These are phyloP conservation scores for Tetrastigma voinierianum DNA, from an alignment of 164 flowering plant species.

Conservation along the genomic window DNA sequence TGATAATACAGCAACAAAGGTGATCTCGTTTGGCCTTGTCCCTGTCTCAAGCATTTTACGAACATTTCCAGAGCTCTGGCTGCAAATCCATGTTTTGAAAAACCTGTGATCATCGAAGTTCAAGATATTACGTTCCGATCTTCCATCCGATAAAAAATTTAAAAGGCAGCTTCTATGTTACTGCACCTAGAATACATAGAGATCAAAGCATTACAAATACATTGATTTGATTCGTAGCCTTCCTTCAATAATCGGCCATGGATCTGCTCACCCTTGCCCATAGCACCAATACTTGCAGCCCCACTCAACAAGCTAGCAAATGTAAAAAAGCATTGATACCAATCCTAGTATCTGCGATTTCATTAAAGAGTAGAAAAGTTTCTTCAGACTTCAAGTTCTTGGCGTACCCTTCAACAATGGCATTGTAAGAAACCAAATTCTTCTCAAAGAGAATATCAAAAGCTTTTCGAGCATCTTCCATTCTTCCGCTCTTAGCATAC, in stretches of 20 bases:
- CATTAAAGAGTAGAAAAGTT: slow-evolving; percentile 52
- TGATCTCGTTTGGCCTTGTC: slow-evolving; percentile 68
- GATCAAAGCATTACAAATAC: slow-evolving; percentile 61
- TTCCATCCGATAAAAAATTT: slow-evolving; percentile 52
- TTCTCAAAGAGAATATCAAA: slow-evolving; percentile 73
- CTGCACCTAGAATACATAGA: slow-evolving; percentile 91
- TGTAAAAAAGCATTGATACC: slow-evolving; percentile 53
- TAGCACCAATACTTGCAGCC: slow-evolving; percentile 62
- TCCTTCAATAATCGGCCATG: slow-evolving; percentile 67
- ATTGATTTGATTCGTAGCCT: slow-evolving; percentile 45
- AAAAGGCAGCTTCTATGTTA: slow-evolving; percentile 58
- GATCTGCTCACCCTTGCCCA: slow-evolving; percentile 77
- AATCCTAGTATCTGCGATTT: slow-evolving; percentile 44
- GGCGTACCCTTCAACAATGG: slow-evolving; percentile 61
- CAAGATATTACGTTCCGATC: slow-evolving; percentile 68
- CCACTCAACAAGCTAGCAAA: slow-evolving; percentile 80
- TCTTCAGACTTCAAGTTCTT: slow-evolving; percentile 51
- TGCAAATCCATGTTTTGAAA: slow-evolving; percentile 83
- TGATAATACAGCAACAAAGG: slow-evolving; percentile 72
- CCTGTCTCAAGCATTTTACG: slow-evolving; percentile 50
- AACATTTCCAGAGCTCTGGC: slow-evolving; percentile 57
- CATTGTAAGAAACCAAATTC: slow-evolving; percentile 68
- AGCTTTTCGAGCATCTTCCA: slow-evolving; percentile 75
- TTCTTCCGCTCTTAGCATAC: slow-evolving; percentile 57
- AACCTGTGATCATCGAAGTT: slow-evolving; percentile 86